Base-by-base conservation (phyloP, 495 filamentous ascomycete genomes). In the Astrocystis sublimbata region DNA sequence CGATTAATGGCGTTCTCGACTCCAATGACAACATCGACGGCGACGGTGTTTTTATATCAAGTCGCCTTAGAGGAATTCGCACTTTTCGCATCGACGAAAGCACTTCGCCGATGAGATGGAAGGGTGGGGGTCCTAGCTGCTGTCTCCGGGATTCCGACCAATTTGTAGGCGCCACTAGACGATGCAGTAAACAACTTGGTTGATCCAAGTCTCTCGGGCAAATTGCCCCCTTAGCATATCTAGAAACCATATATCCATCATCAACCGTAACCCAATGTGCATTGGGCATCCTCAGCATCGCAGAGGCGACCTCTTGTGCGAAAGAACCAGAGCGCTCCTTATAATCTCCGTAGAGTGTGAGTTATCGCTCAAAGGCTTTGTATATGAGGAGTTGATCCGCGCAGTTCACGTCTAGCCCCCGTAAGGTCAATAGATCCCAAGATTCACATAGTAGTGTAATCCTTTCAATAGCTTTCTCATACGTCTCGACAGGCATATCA, bases 221-320 rank as follows among this genome's bases (percentile, higher is more conserved):
- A 38, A 53, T 15, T 17, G n/a, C 17, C 4, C 23, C 24, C 24
- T 1, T 17, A 13, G 12, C 4, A 23, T 6, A 17, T 3, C 13
- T 35, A 2, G 4, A 33, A 17, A 1, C n/a, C n/a, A n/a, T 2
- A 4, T 21, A 2, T n/a, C 10, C 10, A 2, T 24, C 5, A 12
- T 54, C 33, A 21, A 52, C 17, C 30, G 17, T 35, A 4, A 54
- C 26, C 19, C 30, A 36, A 3, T 8, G 36, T 21, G 33, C 33
- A 40, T 17, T 24, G 21, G 51, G 51, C 33, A 54, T 40, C 26
- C 51, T 28, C 10, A 54, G 5, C 33, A 54, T 54, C 31, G 51
- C 51, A 7, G 51, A 36, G 51, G 5, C 2, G 17, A 54, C 17
- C 6, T 10, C 13, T 26, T 54, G 51, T 0, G 6, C 19, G 15